A percentile compares a stretch with the other conserved stretches of the same genome.
Conservation (phyloP, 306 rosid species). For the Cucumis cinereus region DNA sequence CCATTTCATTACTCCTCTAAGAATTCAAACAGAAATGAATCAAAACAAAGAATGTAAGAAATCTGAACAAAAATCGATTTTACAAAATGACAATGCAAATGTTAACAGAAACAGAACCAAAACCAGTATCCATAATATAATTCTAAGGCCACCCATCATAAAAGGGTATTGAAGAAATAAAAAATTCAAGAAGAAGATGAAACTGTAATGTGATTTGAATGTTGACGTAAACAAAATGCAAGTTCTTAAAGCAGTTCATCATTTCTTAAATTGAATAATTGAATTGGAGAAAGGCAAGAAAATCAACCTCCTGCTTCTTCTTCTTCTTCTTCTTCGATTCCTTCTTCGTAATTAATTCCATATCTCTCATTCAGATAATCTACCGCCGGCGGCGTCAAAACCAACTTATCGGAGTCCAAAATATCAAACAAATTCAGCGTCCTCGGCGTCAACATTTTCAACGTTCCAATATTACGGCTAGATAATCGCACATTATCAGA, state of each 20-base stretch:
- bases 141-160: background rate
- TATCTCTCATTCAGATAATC: constrained; percentile 65
- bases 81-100: background rate
- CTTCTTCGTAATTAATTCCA: constrained; percentile 37
- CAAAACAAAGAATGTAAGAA: background rate
- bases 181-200: background rate
- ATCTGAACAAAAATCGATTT: background rate
- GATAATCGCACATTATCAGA: constrained; percentile 50
- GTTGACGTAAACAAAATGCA: background rate
- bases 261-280: background rate
- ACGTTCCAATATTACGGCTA: constrained; percentile 65
- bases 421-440: constrained; percentile 77
- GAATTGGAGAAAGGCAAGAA: background rate
- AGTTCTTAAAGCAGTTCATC: background rate
- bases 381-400: constrained; percentile 57
- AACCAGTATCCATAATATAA: background rate
- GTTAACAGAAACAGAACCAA: background rate
- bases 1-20: background rate
- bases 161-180: background rate
- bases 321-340: constrained; percentile 15
- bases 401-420: constrained; percentile 76
- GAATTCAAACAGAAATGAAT: background rate
- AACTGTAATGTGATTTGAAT: background rate
- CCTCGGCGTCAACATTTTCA: constrained; percentile 84
- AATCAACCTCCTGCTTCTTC: constrained; percentile 24